Conservation (phyloP, 164 flowering plant genomes). For the Euptelea pleiosperma region DNA sequence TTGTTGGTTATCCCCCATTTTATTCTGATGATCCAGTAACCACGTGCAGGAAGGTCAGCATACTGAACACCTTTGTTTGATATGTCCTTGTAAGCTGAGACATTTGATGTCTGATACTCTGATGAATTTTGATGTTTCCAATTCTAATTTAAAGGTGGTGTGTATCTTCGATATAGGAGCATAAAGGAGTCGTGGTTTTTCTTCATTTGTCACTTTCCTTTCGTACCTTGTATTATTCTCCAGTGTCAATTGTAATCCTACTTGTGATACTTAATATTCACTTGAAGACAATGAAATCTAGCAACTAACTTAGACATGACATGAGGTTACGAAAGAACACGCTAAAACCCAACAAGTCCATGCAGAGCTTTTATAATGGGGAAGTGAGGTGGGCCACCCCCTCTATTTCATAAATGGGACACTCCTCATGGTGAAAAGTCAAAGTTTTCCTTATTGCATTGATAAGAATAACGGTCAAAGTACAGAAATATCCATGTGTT, state of each 20-base stretch:
- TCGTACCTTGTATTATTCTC: neutral
- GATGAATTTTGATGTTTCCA: neutral
- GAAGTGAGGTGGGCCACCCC: no score
- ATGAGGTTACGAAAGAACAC: no score
- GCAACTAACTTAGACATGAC: neutral
- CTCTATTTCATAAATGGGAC: no score
- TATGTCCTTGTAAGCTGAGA: neutral
- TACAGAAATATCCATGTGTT: no score
- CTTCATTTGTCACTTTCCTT: neutral
- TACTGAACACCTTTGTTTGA: neutral
- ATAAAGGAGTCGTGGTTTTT: neutral
- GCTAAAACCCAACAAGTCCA: no score
- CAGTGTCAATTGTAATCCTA: neutral
- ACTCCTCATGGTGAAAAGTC: no score
- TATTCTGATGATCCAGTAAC: slow-evolving; percentile 62
- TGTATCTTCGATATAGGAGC: neutral
- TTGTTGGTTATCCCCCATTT: slow-evolving; percentile 67
- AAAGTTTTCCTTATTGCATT: no score
- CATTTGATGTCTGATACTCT: slow-evolving; percentile 7
- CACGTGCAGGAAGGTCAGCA: slow-evolving; percentile 51
- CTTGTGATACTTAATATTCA: neutral
- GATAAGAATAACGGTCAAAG: no score
- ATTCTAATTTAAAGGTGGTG: neutral
- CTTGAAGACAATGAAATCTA: no score
- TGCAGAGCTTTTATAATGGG: no score